Base-by-base conservation (phyloP, 2,329 filamentous ascomycete genomes). In the Penicillium decumbens region DNA sequence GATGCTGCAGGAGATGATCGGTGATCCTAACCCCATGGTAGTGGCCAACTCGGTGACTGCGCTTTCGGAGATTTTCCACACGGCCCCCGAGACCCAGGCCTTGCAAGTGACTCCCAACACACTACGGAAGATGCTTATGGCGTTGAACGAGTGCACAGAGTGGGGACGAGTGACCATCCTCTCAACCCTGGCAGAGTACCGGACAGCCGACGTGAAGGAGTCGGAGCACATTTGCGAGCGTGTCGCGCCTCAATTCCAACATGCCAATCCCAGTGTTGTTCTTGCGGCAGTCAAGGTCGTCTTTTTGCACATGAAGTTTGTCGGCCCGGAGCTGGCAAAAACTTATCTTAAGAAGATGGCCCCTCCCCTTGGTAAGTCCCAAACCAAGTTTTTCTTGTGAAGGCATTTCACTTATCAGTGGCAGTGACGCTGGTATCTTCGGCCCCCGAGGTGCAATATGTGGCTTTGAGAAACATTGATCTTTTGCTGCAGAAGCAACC, bases 291-390 rank as follows among this genome's bases (percentile, higher is more conserved):
- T 98, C 63, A 98, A 98, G 76, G 89, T 89, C 12, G 95, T 98
- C 33, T 98, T 98, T 67, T 82, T 95, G 54, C 93, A 98, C 70
- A 97, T 97, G 91, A 88, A 83, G 69, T 77, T 85, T 51, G 80
- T 96, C 62, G 88, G 83, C 59, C 77, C 83, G 1, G 89, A 96
- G 51, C 74, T 90, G 39, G 85, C 87, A 55, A 83, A 85, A 62
- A 89, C 88, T 55, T 97, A 97, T 68, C 77, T 95, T 43, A 95
- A 95, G 78, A 98, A 98, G 77, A 98, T 98, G 93, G 92, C 93
- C 1, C 93, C 93, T 55, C 93, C 93, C 7, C 75, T 97, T 57
- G 88, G 88, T 92, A 77, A 57, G 79, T 67, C 10, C n/a, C 13
- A 9, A 7, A 3, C 23, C 6, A 10, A 25, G 5, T 20, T 12